Evolutionary conservation across 768 basidiomycete species (phyloP).

Genomic region (Porpolomopsis calyptriformis): DNA sequence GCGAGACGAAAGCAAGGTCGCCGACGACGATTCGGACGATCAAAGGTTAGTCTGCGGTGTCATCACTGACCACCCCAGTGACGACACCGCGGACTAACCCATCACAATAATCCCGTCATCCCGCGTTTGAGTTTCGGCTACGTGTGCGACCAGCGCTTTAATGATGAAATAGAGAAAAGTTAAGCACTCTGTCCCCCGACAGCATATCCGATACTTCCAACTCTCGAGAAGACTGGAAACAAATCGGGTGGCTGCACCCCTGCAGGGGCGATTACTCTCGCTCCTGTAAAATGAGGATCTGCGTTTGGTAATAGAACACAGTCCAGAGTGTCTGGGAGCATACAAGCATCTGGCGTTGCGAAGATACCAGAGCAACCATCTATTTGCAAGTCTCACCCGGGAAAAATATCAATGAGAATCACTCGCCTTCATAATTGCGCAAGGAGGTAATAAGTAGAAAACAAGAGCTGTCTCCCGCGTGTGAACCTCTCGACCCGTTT

Average conservation of each 20-base stretch:
- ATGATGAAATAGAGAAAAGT: too few relatives aligned
- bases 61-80: too few relatives aligned
- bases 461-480: conserved; percentile 35
- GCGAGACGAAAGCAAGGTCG: too few relatives aligned
- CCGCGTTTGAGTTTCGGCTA: too few relatives aligned
- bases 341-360: neutral
- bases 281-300: conserved; percentile 96
- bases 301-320: conserved; percentile 61
- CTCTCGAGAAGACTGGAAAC: conserved; percentile 23
- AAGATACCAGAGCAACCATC: too few relatives aligned
- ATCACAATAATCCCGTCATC: too few relatives aligned
- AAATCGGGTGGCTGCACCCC: conserved; percentile 22
- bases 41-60: too few relatives aligned
- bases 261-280: conserved; percentile 38
- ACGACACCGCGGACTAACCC: too few relatives aligned
- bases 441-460: too few relatives aligned
- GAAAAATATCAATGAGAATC: neutral
- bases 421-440: too few relatives aligned
- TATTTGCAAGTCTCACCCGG: neutral
- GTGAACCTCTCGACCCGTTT: conserved; percentile 31
- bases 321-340: conserved; percentile 98
- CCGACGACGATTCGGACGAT: too few relatives aligned
- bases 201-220: conserved; percentile 18
- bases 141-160: too few relatives aligned
- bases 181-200: neutral